Base-by-base conservation (phyloP, 129 eudicot genomes). In the Tagetes patula region DNA sequence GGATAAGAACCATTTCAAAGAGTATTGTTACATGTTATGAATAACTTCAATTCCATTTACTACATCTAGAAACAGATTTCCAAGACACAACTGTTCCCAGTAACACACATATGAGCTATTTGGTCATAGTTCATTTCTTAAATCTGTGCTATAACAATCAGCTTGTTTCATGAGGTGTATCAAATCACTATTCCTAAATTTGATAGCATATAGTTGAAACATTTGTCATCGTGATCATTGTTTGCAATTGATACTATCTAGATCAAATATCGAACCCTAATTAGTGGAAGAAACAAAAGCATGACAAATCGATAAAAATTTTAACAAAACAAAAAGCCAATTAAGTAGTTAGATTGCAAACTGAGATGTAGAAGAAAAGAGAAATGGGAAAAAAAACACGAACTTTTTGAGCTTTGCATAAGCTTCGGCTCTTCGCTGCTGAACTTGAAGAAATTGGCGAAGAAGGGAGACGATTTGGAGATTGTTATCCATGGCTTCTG, bases 391-490 rank as follows among this genome's bases (percentile, higher is more conserved):
- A 13, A 1, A 1, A 37, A 47, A 37, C 36, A 71, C 47, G n/a
- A 41, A 92, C 96, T 81, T 77, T 80, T 88, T 90, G 38, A 92
- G 92, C 61, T 80, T 82, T 36, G 96, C 79, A 42, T 92, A 92
- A 49, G 96, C 88, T 72, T 83, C 70, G 60, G 98, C 98, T 67
- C 98, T 78, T 38, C 88, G 94, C 76, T 92, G 87, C 87, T 92
- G 98, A 63, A 92, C 79, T 3, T 72, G 69, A 32, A 92, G 87
- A 80, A 92, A 89, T 65, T 76, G 65, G 2, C 95, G 87, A 32
- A 92, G 96, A 72, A 89, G 73, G 14, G 40, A 74, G n/a, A 84
- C 63, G 68, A 71, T 72, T 82, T 86, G 9, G 70, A 69, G 55
- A 74, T 65, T 14, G 55, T 6, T 37, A 4, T 72, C 72, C 75